These are phyloP conservation scores for Tulasnella sp. DNA, from an alignment of 768 basidiomycete genomes.

Conservation along the genomic window DNA sequence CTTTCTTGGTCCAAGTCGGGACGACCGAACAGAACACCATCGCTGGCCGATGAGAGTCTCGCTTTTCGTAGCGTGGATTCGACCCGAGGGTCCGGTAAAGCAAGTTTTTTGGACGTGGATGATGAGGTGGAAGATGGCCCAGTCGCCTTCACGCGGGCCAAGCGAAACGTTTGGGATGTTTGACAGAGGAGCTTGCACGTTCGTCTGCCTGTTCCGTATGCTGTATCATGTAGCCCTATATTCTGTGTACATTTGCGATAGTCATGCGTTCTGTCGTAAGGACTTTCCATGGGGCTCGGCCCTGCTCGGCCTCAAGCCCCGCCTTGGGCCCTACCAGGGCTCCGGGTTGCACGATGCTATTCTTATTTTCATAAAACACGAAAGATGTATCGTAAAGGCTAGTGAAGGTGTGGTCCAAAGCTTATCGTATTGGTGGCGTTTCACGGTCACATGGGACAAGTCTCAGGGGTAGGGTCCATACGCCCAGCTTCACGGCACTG, in stretches of 20 bases:
- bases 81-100: neutral
- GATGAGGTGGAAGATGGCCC: neutral
- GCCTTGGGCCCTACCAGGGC: neutral
- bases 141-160: neutral
- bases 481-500: neutral
- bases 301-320: neutral
- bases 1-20: neutral
- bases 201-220: neutral
- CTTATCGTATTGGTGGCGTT: constrained; percentile 11
- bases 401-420: neutral
- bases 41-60: neutral
- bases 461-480: neutral
- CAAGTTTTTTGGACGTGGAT: neutral
- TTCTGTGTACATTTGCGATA: neutral
- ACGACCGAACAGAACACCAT: neutral
- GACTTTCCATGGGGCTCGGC: neutral
- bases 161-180: neutral
- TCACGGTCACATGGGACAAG: neutral
- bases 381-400: neutral
- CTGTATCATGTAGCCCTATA: neutral
- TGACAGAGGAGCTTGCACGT: neutral
- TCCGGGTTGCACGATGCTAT: neutral
- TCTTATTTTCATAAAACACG: neutral
- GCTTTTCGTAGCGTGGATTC: neutral
- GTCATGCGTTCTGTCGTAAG: neutral